These are phyloP conservation scores for Corrigiola litoralis DNA, from an alignment of 179 eudicot species.

Conservation along the genomic window DNA sequence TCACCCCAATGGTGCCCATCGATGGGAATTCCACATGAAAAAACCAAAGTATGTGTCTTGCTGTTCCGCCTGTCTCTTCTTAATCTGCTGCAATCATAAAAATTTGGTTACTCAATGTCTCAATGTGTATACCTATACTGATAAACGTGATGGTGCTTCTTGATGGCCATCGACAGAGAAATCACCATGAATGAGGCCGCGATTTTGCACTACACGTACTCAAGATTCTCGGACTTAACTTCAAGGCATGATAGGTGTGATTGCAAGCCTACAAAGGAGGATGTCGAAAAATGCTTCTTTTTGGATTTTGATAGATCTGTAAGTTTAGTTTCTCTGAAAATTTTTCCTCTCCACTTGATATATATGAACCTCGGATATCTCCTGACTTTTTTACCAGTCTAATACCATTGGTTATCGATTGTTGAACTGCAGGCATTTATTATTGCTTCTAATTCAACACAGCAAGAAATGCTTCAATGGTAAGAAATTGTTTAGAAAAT, in stretches of 20 bases:
- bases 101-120: background rate
- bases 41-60: slow-evolving; percentile 44
- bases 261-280: slow-evolving; percentile 75
- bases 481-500: no score
- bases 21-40: slow-evolving; percentile 80
- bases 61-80: background rate
- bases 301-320: slow-evolving; percentile 79
- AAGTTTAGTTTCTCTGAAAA: slow-evolving; percentile 33
- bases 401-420: background rate
- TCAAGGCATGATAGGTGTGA: slow-evolving; percentile 77
- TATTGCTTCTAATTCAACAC: slow-evolving; percentile 74
- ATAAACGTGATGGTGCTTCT: background rate
- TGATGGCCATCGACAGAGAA: slow-evolving; percentile 38
- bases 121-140: background rate
- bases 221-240: slow-evolving; percentile 77
- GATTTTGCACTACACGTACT: slow-evolving; percentile 69
- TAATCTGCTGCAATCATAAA: background rate
- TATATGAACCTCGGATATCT: no score
- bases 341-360: background rate
- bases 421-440: slow-evolving; percentile 69
- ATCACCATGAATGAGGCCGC: slow-evolving; percentile 67
- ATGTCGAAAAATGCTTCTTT: slow-evolving; percentile 79
- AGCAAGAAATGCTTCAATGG: slow-evolving; percentile 74
- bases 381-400: background rate
- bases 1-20: slow-evolving; percentile 95